These are phyloP conservation scores for Biscogniauxia marginata DNA, from an alignment of 2,329 filamentous ascomycete genomes.

Conservation along the genomic window DNA sequence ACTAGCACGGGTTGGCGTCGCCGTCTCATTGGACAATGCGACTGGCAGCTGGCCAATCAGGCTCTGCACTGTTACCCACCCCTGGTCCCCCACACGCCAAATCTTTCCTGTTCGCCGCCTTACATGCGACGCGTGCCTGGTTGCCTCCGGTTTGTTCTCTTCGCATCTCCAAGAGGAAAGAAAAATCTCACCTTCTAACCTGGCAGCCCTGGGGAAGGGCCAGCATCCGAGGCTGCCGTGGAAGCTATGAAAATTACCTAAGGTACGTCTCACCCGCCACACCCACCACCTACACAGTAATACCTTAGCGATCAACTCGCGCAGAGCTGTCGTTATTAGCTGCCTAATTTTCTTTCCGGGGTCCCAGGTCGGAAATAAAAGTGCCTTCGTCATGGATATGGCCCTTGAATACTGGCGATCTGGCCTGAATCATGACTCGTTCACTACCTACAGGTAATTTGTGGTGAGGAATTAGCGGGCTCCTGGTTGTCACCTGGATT, in stretches of 20 bases:
- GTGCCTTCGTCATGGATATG: background rate
- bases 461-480: too few relatives aligned
- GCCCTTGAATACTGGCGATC: background rate
- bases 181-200: background rate
- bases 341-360: background rate
- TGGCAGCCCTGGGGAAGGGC: background rate
- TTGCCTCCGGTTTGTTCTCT: constrained; percentile 22
- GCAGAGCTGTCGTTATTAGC: background rate
- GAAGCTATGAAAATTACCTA: background rate
- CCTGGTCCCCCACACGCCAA: constrained; percentile 9
- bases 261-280: background rate
- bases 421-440: background rate
- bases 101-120: constrained; percentile 15
- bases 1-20: constrained; percentile 7
- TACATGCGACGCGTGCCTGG: constrained; percentile 13
- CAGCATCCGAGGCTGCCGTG: constrained; percentile 1
- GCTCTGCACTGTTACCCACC: constrained; percentile 1
- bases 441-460: too few relatives aligned
- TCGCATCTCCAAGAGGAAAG: background rate
- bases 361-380: too few relatives aligned
- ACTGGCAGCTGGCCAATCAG: constrained; percentile 14
- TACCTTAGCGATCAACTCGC: background rate
- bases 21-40: constrained; percentile 22
- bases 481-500: too few relatives aligned
- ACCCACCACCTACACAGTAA: too few relatives aligned